These are phyloP conservation scores for Senecio squalidus DNA, from an alignment of 140 eudicot species.

Conservation along the genomic window DNA sequence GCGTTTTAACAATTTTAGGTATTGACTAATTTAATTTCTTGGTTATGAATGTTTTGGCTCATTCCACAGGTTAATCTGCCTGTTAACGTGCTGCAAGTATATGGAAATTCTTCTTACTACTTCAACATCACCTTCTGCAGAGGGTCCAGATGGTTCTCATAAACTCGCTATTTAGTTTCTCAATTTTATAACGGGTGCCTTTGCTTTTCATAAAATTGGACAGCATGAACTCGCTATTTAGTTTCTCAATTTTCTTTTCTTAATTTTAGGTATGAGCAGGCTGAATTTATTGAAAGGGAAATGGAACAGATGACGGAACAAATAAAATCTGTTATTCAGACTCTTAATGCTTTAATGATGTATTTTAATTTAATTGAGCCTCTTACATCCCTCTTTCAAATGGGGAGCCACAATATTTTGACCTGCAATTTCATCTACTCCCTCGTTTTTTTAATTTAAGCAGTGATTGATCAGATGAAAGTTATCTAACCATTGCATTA, in stretches of 20 bases:
- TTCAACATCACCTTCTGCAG: too few species aligned
- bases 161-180: too few species aligned
- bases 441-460: neutral
- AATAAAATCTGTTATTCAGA: conserved; percentile 71
- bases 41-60: too few species aligned
- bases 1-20: too few species aligned
- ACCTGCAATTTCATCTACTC: neutral
- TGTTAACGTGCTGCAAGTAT: too few species aligned
- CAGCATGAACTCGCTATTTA: neutral
- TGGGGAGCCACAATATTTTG: too few species aligned
- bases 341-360: conserved; percentile 49
- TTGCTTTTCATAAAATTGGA: neutral
- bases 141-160: too few species aligned
- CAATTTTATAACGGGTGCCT: too few species aligned
- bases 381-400: neutral
- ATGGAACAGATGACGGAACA: conserved; percentile 85
- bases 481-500: neutral
- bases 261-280: conserved; percentile 84
- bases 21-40: too few species aligned
- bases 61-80: too few species aligned
- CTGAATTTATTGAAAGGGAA: conserved; percentile 85
- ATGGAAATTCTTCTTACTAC: too few species aligned
- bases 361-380: neutral
- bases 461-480: neutral
- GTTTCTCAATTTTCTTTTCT: neutral